phyloP scores from a whole-genome alignment of 345 rosid genomes.

The Citrus hindsii region DNA sequence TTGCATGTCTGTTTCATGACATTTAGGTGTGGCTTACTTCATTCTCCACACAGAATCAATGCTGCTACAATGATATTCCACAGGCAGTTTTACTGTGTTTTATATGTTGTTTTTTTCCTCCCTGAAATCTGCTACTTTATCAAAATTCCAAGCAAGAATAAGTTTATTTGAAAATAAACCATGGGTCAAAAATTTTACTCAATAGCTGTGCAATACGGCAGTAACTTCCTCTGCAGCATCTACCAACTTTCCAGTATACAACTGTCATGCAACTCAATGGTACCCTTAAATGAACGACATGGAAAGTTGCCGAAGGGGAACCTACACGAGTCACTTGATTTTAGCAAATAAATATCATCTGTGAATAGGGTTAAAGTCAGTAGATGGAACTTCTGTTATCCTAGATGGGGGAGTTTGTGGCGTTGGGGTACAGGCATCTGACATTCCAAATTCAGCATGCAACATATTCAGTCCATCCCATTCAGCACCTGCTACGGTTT shows the following conservation, averaged over 20 bases:
- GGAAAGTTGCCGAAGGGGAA: neutral
- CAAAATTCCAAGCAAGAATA: neutral
- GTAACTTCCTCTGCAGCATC: neutral
- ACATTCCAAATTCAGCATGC: slow-evolving; percentile 51
- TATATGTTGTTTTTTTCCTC: neutral
- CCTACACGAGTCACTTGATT: neutral
- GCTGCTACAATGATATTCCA: neutral
- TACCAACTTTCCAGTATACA: neutral
- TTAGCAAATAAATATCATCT: slow-evolving; percentile 28
- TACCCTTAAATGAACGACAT: neutral
- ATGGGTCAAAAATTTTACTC: slow-evolving; percentile 6
- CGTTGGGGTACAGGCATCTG: slow-evolving; percentile 44
- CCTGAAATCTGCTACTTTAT: neutral
- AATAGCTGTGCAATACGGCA: neutral
- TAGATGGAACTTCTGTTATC: slow-evolving; percentile 35
- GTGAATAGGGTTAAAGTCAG: slow-evolving; percentile 28
- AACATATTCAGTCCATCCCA: slow-evolving; percentile 50
- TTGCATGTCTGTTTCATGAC: neutral
- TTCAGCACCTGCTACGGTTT: slow-evolving; percentile 51
- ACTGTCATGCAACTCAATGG: neutral
- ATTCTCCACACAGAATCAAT: neutral
- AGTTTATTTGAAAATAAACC: neutral
- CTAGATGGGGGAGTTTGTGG: slow-evolving; percentile 54
- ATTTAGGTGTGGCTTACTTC: neutral
- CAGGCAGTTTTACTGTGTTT: neutral